Percentiles rank a stretch among this genome's conserved stretches.
Conservation (phyloP, 1,284 basidiomycete genomes). For the Coriolopsis trogii region DNA sequence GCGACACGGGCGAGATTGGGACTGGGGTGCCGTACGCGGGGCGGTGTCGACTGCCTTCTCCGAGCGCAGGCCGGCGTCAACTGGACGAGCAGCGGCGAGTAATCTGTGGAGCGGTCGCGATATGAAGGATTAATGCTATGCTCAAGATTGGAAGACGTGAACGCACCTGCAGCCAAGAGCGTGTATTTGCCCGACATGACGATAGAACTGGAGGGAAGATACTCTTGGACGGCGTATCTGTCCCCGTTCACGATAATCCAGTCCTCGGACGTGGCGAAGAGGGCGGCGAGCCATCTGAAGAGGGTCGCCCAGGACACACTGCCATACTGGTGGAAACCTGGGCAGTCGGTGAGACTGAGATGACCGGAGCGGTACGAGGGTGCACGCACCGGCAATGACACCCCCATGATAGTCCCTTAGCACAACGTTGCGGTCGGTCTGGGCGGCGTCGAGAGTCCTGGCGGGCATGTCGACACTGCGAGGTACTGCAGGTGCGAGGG, state of each 20-base stretch:
- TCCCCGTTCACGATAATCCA: slow-evolving; percentile 19
- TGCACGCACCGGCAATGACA: slow-evolving; percentile 6
- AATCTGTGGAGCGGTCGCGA: slow-evolving; percentile 5
- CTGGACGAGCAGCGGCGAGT: slow-evolving; percentile 5
- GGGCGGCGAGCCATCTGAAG: slow-evolving; percentile 12
- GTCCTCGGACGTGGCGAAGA: slow-evolving; percentile 7
- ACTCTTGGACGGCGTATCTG: slow-evolving; percentile 7
- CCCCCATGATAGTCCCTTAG: slow-evolving; percentile 12
- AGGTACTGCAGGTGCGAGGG: too few species aligned
- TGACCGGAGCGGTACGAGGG: too few species aligned
- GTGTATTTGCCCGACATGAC: slow-evolving; percentile 20
- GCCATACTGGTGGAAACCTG: slow-evolving; percentile 23
- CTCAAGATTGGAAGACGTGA: neutral
- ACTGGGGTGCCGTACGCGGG: neutral
- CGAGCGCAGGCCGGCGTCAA: slow-evolving; percentile 9
- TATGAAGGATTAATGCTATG: neutral
- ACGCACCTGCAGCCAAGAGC: slow-evolving; percentile 11
- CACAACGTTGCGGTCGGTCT: slow-evolving; percentile 9
- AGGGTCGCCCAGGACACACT: slow-evolving; percentile 12
- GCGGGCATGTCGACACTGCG: slow-evolving; percentile 1
- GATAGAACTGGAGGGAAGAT: slow-evolving; percentile 6
- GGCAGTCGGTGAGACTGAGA: neutral
- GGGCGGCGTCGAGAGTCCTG: neutral
- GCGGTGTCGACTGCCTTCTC: neutral
- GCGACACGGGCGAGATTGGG: slow-evolving; percentile 1